Evolutionary conservation across 2,329 filamentous ascomycete species (phyloP).

Genomic region (Fusarium hostae): DNA sequence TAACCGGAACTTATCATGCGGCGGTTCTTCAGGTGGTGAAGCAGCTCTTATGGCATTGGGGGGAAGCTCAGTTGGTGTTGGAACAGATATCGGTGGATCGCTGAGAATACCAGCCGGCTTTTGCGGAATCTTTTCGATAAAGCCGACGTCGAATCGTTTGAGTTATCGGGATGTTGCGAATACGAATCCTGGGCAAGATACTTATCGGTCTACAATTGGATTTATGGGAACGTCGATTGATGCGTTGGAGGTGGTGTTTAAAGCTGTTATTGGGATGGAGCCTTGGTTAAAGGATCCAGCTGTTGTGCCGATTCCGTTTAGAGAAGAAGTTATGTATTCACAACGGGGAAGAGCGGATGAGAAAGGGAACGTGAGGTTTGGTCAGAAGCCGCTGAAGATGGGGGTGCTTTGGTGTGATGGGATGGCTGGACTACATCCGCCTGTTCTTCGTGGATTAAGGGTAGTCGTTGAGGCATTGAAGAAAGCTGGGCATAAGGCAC

Average conservation of each 20-base stretch:
- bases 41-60: conserved; percentile 48
- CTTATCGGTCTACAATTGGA: conserved; percentile 70
- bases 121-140: conserved; percentile 35
- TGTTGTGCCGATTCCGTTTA: conserved; percentile 74
- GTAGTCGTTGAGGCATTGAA: conserved; percentile 2
- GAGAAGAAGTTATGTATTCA: conserved; percentile 57
- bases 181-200: conserved; percentile 65
- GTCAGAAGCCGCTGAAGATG: conserved; percentile 59
- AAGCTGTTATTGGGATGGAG: conserved; percentile 64
- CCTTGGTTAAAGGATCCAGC: conserved; percentile 76
- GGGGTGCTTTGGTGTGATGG: conserved; percentile 65
- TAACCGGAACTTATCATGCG: conserved; percentile 48
- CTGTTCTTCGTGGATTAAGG: conserved; percentile 56
- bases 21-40: conserved; percentile 53
- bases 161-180: conserved; percentile 37
- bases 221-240: conserved; percentile 68
- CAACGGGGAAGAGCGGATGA: conserved; percentile 48
- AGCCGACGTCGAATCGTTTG: conserved; percentile 31
- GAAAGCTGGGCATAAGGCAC: conserved; percentile 55
- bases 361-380: not conserved
- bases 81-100: conserved; percentile 51
- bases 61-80: conserved; percentile 49
- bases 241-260: conserved; percentile 65
- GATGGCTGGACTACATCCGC: conserved; percentile 63
- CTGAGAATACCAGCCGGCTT: conserved; percentile 49